Percentiles rank a stretch among this genome's conserved stretches.
Conservation (phyloP, 306 rosid species). For the Cicer bijugum region DNA sequence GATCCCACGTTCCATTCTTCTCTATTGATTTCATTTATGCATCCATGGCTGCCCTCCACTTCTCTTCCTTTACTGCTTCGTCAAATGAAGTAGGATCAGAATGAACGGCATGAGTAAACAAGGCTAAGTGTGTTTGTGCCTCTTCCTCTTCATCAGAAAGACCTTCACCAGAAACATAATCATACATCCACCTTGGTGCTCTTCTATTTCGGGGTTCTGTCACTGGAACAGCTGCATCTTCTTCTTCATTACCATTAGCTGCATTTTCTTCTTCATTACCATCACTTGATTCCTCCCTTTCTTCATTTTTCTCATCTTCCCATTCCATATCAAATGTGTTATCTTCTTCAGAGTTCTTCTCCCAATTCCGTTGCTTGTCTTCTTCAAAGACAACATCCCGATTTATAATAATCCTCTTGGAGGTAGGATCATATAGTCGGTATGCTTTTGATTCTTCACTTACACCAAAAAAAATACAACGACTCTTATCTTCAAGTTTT, state of each 20-base stretch:
- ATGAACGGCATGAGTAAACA: background rate
- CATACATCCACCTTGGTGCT: background rate
- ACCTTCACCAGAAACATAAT: background rate
- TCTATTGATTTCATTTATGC: too few species aligned
- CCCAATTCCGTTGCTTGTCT: too few species aligned
- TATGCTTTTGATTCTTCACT: too few species aligned
- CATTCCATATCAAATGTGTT: too few species aligned
- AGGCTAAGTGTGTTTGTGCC: background rate
- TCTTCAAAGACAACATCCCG: too few species aligned
- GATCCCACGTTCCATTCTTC: conserved; percentile 4
- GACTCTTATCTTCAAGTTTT: too few species aligned
- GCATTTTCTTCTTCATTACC: background rate
- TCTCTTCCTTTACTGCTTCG: background rate
- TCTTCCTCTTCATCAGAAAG: background rate
- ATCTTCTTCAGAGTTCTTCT: too few species aligned
- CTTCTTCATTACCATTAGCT: background rate
- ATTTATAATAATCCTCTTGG: too few species aligned
- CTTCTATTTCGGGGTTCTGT: background rate
- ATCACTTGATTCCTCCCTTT: background rate
- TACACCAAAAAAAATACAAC: too few species aligned
- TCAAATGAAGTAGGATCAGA: background rate
- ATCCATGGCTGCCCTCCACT: too few species aligned
- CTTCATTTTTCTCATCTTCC: background rate
- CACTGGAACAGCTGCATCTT: background rate
- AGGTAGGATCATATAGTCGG: too few species aligned